These are phyloP conservation scores for Withania somnifera DNA, from an alignment of 305 asterid species.

Conservation along the genomic window DNA sequence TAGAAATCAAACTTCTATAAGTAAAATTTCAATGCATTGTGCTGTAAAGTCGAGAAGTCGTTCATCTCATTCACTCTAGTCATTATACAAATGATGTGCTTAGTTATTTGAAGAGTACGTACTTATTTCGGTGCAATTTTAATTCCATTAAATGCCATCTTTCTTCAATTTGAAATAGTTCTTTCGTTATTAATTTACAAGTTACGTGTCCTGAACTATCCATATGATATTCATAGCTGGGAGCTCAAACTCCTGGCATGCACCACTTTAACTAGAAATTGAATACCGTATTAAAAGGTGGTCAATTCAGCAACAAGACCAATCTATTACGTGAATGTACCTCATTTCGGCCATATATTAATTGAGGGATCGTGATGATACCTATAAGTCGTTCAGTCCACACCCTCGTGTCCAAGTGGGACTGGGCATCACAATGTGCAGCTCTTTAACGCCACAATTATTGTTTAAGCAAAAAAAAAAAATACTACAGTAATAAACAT, in stretches of 20 bases:
- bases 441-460: not conserved
- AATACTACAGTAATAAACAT: too few relatives aligned
- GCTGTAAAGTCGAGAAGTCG: too few relatives aligned
- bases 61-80: too few relatives aligned
- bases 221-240: not conserved
- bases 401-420: not conserved
- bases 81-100: too few relatives aligned
- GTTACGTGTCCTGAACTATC: not conserved
- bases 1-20: too few relatives aligned
- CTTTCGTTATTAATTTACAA: not conserved
- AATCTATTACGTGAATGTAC: not conserved
- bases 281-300: not conserved
- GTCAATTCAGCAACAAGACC: not conserved
- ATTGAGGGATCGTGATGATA: not conserved
- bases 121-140: too few relatives aligned
- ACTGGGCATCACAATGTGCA: not conserved
- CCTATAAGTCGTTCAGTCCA: not conserved
- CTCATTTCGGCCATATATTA: not conserved
- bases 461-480: not conserved
- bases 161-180: too few relatives aligned
- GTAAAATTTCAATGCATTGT: too few relatives aligned
- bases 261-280: not conserved
- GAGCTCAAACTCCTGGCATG: too few relatives aligned
- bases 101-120: too few relatives aligned
- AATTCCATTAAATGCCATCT: too few relatives aligned